Evolutionary conservation across 1,139 yeast genomes (phyloP).

Genomic region (Suhomyces bokatorum): DNA sequence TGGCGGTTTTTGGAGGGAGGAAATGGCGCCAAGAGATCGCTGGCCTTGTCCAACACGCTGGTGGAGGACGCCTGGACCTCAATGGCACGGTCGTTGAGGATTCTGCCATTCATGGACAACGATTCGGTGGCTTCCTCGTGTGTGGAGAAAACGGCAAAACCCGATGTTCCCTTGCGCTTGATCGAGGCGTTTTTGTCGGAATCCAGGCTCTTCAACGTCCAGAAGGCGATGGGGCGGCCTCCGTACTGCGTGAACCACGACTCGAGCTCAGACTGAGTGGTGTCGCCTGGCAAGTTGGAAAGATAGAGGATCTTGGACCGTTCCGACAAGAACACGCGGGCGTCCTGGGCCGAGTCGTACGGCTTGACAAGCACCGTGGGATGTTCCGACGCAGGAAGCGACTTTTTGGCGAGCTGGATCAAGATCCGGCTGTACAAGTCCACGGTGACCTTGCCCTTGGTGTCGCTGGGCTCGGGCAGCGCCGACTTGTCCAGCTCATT

Average conservation of each 20-base stretch:
- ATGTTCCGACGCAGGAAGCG: conserved; percentile 55
- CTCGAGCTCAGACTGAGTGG: conserved; percentile 88
- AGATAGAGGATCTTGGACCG: conserved; percentile 76
- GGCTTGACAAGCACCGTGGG: conserved; percentile 66
- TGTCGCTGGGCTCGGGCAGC: conserved; percentile 8
- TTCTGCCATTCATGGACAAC: conserved; percentile 75
- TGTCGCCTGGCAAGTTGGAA: conserved; percentile 77
- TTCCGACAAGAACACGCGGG: conserved; percentile 66
- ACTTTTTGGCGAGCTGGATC: conserved; percentile 52
- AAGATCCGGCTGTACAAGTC: conserved; percentile 43
- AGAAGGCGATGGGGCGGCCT: conserved; percentile 82
- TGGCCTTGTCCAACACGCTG: conserved; percentile 75
- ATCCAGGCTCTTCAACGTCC: conserved; percentile 74
- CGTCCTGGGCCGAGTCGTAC: conserved; percentile 71
- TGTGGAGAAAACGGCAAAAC: conserved; percentile 80
- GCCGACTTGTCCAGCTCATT: not conserved
- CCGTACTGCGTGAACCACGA: conserved; percentile 90
- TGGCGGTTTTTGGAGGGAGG: conserved; percentile 90
- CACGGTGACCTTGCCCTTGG: conserved; percentile 20
- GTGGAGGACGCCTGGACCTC: conserved; percentile 89
- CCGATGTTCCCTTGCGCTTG: conserved; percentile 46
- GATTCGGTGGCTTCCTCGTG: conserved; percentile 88
- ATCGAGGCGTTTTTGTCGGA: conserved; percentile 19
- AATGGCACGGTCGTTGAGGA: conserved; percentile 68
- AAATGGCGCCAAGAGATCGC: conserved; percentile 76